Evolutionary conservation across 768 basidiomycete species (phyloP), one percentile per base, ranked within the genome.

Genomic region (Xerocomus spinulosus): DNA sequence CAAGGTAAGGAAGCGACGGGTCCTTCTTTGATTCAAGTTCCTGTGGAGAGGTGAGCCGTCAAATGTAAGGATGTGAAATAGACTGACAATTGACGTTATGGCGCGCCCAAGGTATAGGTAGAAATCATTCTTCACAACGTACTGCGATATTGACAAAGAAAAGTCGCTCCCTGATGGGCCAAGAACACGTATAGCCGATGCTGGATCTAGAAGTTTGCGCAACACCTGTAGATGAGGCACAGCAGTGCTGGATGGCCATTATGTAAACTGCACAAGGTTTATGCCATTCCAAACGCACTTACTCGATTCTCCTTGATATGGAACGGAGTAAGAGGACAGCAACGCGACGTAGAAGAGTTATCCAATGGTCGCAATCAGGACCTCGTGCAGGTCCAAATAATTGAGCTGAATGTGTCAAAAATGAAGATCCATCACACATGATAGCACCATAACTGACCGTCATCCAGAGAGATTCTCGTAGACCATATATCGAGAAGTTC

Each of bases 281-380:
- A 32, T 14, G 14, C 23, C 14, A 14, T 32, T 9, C 7, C n/a
- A 7, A 23, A 26, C 30, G 14, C 15, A 70, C 82, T 54, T 54
- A 86, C 86, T 65, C 62, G 26, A 82, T 75, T 10, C 63, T 55
- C 3, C 54, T 64, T 1, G 85, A 73, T 1, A 82, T 63, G 0
- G 81, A 79, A 33, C 61, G 63, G 21, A 89, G 68, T 0, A 90
- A 64, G 17, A 81, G 59, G 15, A 80, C 37, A 8, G 72, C 60
- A 0, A 72, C 62, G 52, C 75, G 77, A 20, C 74, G 70, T 7
- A 87, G 68, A 14, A 90, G 73, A 3, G 80, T 73, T n/a, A 79
- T 54, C 85, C 85, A 88, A 51, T 77, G 81, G 8, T 63, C 60
- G 17, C 62, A 51, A 50, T 77, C 65, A 3, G 66, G 55, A 10